A percentile compares a stretch with the other conserved stretches of the same genome.
Conservation (phyloP, 2,329 filamentous ascomycete species). For the Colletotrichum sansevieriae region DNA sequence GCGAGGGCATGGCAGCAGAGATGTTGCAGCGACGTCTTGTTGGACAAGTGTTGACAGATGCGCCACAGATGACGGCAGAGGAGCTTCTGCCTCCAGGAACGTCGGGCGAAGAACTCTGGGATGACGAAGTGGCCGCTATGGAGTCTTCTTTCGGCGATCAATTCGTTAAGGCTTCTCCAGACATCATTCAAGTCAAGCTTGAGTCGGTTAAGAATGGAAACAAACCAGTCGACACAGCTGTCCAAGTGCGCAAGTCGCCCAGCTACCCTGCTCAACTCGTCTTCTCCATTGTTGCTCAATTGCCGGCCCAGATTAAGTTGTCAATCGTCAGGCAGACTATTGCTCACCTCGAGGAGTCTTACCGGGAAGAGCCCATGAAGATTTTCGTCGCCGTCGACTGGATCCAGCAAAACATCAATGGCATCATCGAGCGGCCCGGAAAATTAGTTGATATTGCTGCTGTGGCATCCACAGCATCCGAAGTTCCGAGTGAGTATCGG, state of each 20-base stretch:
- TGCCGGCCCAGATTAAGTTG: constrained; percentile 94
- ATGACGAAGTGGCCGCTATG: constrained; percentile 86
- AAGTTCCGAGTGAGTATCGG: constrained; percentile 55
- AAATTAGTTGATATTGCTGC: constrained; percentile 86
- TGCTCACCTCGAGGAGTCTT: constrained; percentile 75
- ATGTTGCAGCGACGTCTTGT: constrained; percentile 72
- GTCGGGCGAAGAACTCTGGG: constrained; percentile 77
- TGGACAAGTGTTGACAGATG: constrained; percentile 31
- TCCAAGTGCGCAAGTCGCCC: constrained; percentile 79
- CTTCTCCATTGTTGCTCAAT: constrained; percentile 75
- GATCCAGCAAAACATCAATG: constrained; percentile 86
- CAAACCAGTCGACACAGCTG: constrained; percentile 63
- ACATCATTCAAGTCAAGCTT: constrained; percentile 79
- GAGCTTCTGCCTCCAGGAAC: constrained; percentile 38
- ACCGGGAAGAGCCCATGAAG: constrained; percentile 88
- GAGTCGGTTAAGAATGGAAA: constrained; percentile 66
- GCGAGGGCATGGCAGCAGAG: constrained; percentile 84
- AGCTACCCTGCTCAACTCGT: constrained; percentile 81
- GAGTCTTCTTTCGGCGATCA: constrained; percentile 87
- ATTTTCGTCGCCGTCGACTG: constrained; percentile 92
- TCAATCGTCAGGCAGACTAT: constrained; percentile 86
- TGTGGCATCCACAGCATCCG: constrained; percentile 76
- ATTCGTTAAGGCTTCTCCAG: constrained; percentile 71
- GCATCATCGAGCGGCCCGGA: constrained; percentile 87
- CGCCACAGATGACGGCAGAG: constrained; percentile 34